phyloP scores from a whole-genome alignment of 2,329 filamentous ascomycete genomes.

The Curvularia verruculosa region DNA sequence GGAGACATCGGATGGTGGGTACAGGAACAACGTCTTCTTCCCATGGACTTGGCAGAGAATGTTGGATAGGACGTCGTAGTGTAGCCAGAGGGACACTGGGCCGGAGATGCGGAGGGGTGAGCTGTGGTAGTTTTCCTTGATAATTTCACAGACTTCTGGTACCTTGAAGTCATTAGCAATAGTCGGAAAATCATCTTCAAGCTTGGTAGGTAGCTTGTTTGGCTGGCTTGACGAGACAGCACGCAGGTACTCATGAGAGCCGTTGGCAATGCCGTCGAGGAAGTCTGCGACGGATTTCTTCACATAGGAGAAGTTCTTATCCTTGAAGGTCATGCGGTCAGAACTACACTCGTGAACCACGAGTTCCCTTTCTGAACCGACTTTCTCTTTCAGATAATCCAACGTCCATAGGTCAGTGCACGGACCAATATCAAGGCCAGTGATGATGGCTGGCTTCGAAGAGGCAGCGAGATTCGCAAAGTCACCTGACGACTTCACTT shows the following conservation, averaged over 20 bases:
- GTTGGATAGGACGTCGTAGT: conserved; percentile 92
- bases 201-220: conserved; percentile 69
- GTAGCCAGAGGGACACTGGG: conserved; percentile 84
- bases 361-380: conserved; percentile 58
- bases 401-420: conserved; percentile 72
- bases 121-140: conserved; percentile 71
- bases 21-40: conserved; percentile 74
- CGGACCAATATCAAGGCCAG: conserved; percentile 68
- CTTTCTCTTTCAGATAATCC: conserved; percentile 66
- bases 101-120: conserved; percentile 81
- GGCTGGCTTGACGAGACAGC: conserved; percentile 74
- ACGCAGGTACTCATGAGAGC: conserved; percentile 75
- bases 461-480: conserved; percentile 66
- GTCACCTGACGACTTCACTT: conserved; percentile 58
- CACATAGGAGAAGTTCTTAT: conserved; percentile 81
- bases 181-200: conserved; percentile 72
- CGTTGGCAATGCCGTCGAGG: conserved; percentile 62
- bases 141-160: conserved; percentile 54
- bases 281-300: conserved; percentile 72
- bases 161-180: conserved; percentile 73
- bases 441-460: conserved; percentile 69
- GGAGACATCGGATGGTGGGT: conserved; percentile 76
- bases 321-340: conserved; percentile 76
- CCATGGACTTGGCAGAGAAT: conserved; percentile 80
- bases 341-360: conserved; percentile 73